Percentiles rank a stretch among this genome's conserved stretches.
These are phyloP conservation scores for Monotropa hypopitys DNA, from an alignment of 179 eudicot genomes.

Conservation along the genomic window DNA sequence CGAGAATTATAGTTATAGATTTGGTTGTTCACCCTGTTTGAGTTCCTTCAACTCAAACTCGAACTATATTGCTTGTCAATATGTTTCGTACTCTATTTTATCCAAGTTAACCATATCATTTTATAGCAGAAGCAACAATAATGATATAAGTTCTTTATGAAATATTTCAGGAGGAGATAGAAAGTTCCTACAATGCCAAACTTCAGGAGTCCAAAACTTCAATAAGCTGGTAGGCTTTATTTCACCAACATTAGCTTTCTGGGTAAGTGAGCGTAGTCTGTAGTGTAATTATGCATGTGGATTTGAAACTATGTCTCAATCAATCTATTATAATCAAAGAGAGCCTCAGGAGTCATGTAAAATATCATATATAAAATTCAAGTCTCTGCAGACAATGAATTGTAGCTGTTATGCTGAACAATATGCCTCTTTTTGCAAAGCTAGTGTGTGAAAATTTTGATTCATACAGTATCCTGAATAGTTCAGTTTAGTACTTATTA, in stretches of 20 bases:
- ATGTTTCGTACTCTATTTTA: not conserved
- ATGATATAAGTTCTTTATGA: not conserved
- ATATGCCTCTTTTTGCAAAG: not conserved
- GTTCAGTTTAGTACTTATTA: not conserved
- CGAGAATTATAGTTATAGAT: not conserved
- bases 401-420: not conserved
- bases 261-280: not conserved
- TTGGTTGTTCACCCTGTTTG: not conserved
- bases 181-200: constrained; percentile 6
- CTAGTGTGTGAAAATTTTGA: not conserved
- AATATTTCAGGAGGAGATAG: constrained; percentile 8
- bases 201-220: constrained; percentile 13
- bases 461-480: not conserved
- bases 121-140: not conserved
- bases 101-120: not conserved
- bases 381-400: not conserved
- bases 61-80: not conserved
- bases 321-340: not conserved
- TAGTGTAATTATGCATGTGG: not conserved
- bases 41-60: not conserved
- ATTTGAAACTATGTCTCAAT: not conserved
- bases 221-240: constrained; percentile 7
- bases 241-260: not conserved
- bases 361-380: not conserved
- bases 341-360: not conserved